Base-by-base conservation (phyloP, 75 land plant species). In the Adiantum capillusveneris region DNA sequence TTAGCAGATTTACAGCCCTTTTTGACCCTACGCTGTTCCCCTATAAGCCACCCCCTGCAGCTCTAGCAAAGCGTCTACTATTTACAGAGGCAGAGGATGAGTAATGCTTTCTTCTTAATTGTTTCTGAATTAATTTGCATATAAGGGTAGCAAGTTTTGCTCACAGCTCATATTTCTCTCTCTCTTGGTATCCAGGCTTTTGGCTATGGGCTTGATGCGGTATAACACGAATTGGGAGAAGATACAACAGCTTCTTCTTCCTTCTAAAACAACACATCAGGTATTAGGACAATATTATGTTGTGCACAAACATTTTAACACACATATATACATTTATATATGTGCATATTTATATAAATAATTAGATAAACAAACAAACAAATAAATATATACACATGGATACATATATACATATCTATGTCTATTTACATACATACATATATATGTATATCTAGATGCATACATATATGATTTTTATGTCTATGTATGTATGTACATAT, bases 41-140 rank as follows among this genome's bases (percentile, higher is more conserved):
- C 2, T 88, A 80, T 53, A 86, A 86, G 79, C 88, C 99, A 65
- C 99, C 99, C 11, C 79, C 88, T 53, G 61, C 73, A 17, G 43
- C 92, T 62, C 66, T 82, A 34, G 85, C 81, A 6, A 95, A 82
- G 59, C 81, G 99, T 34, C 71, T 86, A 57, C 88, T 95, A 58
- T 95, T 95, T 57, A 95, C 99, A 50, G 96, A 89, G 71, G 71
- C 91, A 56, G 99, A 95, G 60, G 99, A 95, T 69, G 90, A 84
- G 99, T 86, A 62, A 76, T 84, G 82, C 36, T 57, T 49, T 9
- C 9, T 51, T 51, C 25, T n/a, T n/a, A n/a, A n/a, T n/a, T n/a
- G n/a, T n/a, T n/a, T n/a, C n/a, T n/a, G n/a, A n/a, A n/a, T n/a
- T n/a, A n/a, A n/a, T n/a, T n/a, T n/a, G n/a, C n/a, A n/a, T n/a